Conservation (phyloP, 345 rosid genomes). For the Excoecaria agallocha region DNA sequence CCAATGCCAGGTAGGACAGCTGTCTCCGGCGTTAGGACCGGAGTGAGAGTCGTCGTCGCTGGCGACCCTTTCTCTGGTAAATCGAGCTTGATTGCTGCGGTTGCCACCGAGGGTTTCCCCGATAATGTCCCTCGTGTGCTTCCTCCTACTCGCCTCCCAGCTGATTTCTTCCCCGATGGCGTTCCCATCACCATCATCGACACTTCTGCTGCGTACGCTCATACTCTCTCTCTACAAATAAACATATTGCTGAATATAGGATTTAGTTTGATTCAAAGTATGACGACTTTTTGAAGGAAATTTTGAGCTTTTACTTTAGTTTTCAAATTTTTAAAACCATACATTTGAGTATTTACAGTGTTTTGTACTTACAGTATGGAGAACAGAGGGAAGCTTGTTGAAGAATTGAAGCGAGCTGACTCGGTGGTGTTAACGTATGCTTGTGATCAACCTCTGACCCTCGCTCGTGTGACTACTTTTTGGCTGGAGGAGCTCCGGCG, state of each 20-base stretch:
- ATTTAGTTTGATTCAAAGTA: not conserved
- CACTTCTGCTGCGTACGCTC: slow-evolving; percentile 62
- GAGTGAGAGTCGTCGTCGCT: slow-evolving; percentile 62
- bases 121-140: slow-evolving; percentile 60
- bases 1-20: slow-evolving; percentile 46
- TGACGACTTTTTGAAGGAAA: not conserved
- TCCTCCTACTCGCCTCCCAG: slow-evolving; percentile 70
- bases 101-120: slow-evolving; percentile 61
- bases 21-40: slow-evolving; percentile 43
- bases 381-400: slow-evolving; percentile 64
- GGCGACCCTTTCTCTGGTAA: slow-evolving; percentile 80
- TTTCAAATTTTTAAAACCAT: not conserved
- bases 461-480: slow-evolving; percentile 55
- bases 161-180: slow-evolving; percentile 64
- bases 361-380: slow-evolving; percentile 43
- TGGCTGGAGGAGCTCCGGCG: slow-evolving; percentile 82
- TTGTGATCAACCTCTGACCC: slow-evolving; percentile 65
- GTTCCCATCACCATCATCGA: slow-evolving; percentile 80
- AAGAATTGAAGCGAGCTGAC: slow-evolving; percentile 77
- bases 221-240: not conserved
- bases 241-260: not conserved
- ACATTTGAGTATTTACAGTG: not conserved
- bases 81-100: slow-evolving; percentile 70
- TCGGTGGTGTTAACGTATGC: slow-evolving; percentile 68
- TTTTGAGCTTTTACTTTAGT: not conserved